A percentile compares a stretch with the other conserved stretches of the same genome.
phyloP scores from a whole-genome alignment of 192 early-diverging fungal genomes.

The Fimicolochytrium jonesii region DNA sequence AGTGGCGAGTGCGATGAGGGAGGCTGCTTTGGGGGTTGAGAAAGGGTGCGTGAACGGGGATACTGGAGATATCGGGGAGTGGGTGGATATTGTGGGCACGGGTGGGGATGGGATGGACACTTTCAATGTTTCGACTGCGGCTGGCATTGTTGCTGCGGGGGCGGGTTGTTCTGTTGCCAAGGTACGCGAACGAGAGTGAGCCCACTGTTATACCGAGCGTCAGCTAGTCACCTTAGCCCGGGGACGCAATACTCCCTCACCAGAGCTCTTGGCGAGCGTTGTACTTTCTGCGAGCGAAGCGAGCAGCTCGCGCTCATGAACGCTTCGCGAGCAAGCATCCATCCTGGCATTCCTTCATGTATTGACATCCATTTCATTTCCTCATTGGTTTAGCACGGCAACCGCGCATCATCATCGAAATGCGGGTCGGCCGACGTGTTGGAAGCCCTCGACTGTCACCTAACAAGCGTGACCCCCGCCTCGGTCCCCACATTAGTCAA shows the following conservation, averaged over 20 bases:
- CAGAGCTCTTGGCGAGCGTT: no score
- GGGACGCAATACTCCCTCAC: no score
- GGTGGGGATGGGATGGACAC: conserved; percentile 98
- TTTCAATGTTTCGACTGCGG: conserved; percentile 93
- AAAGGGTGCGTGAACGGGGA: conserved; percentile 33
- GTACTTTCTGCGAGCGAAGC: not conserved
- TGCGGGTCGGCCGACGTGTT: conserved; percentile 93
- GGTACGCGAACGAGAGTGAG: no score
- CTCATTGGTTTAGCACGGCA: conserved; percentile 67
- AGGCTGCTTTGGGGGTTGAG: conserved; percentile 58
- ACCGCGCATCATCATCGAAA: conserved; percentile 82
- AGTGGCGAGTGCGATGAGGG: conserved; percentile 66
- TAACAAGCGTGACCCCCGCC: conserved; percentile 61
- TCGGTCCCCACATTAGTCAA: conserved; percentile 64
- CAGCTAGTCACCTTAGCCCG: no score
- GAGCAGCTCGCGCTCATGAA: not conserved
- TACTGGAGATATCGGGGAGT: no score
- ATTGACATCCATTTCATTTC: no score
- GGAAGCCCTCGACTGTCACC: conserved; percentile 75
- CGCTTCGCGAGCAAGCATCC: no score
- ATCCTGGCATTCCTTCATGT: no score
- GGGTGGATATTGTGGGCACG: conserved; percentile 92
- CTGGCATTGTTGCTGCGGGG: conserved; percentile 86
- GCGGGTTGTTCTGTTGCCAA: conserved; percentile 88
- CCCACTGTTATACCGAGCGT: no score